Evolutionary conservation across 345 rosid species (phyloP), one percentile per base, ranked within the genome.

Genomic region (Eucalyptus melliodora): DNA sequence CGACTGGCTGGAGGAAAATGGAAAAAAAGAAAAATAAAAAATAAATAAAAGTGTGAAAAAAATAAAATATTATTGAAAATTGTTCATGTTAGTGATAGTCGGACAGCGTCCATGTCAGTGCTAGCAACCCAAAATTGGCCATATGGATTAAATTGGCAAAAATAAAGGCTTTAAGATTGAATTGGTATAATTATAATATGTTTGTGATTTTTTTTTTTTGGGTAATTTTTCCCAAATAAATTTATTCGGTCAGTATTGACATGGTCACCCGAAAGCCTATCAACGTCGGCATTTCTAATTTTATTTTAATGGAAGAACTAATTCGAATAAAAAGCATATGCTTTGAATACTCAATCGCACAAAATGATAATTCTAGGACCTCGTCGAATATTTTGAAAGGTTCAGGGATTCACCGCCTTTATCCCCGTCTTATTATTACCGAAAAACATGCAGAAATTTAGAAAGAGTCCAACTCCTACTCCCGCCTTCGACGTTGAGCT

Each of bases 21-120:
- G 16, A 6, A 50, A 50, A 50, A 6, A 16, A n/a, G n/a, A 16
- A 15, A 3, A 2, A 5, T 6, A 14, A 0, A 13, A 50, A 50
- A 50, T 2, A 4, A 15, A 50, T 4, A 50, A 50, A 50, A 15
- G 2, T 15, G 0, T 6, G 19, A 50, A 50, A 50, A 50, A 50
- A 50, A 15, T 50, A 50, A 50, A 50, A 50, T 50, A 50, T 50
- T 50, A 50, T 50, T 50, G 16, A 16, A 50, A 50, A 50, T 16
- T 50, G 3, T 16, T 50, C 3, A 50, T 50, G 0, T 50, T 50
- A 50, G 1, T 0, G 1, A 50, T 16, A 3, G 8, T 1, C 7
- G 19, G 19, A 15, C 0, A 1, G 0, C 1, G 3, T 50, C 1
- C 53, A 50, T 50, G 19, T 3, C 1, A 1, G 14, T 50, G 53